Conservation (phyloP, 768 basidiomycete species). For the Crassisporium funariophilum region DNA sequence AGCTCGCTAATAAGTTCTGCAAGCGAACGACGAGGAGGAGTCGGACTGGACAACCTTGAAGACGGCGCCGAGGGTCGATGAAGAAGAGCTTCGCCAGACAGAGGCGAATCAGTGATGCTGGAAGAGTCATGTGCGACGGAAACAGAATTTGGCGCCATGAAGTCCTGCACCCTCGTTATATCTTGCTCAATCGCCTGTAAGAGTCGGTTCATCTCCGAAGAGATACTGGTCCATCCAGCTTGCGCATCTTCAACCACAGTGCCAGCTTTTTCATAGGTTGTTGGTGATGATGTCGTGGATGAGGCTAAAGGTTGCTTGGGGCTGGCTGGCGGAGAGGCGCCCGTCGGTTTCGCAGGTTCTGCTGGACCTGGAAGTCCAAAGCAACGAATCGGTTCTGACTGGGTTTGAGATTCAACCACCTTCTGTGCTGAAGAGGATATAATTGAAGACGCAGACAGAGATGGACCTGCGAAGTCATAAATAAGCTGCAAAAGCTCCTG, state of each 20-base stretch:
- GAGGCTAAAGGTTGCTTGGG: too few species aligned
- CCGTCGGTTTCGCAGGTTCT: too few species aligned
- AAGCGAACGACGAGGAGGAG: slow-evolving; percentile 3
- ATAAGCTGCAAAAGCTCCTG: slow-evolving; percentile 24
- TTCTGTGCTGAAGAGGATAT: slow-evolving; percentile 1
- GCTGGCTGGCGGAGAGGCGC: too few species aligned
- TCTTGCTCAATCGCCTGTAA: background rate
- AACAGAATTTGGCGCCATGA: slow-evolving; percentile 1
- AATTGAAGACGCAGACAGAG: slow-evolving; percentile 4
- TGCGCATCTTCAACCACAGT: too few species aligned
- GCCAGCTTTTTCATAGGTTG: too few species aligned
- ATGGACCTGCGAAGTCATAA: slow-evolving; percentile 13
- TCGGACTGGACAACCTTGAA: slow-evolving; percentile 5
- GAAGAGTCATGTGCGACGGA: background rate
- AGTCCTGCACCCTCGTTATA: background rate
- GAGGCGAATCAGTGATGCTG: slow-evolving; percentile 23
- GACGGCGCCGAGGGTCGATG: slow-evolving; percentile 20
- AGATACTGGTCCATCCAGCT: too few species aligned
- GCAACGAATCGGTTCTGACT: too few species aligned
- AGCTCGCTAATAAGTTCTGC: slow-evolving; percentile 26
- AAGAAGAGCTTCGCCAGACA: slow-evolving; percentile 33
- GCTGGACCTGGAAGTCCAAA: too few species aligned
- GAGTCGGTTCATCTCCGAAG: too few species aligned
- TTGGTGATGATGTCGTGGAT: too few species aligned
- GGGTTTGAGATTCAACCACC: too few species aligned